phyloP scores from a whole-genome alignment of 768 basidiomycete species.

The Calocera viscosa region DNA sequence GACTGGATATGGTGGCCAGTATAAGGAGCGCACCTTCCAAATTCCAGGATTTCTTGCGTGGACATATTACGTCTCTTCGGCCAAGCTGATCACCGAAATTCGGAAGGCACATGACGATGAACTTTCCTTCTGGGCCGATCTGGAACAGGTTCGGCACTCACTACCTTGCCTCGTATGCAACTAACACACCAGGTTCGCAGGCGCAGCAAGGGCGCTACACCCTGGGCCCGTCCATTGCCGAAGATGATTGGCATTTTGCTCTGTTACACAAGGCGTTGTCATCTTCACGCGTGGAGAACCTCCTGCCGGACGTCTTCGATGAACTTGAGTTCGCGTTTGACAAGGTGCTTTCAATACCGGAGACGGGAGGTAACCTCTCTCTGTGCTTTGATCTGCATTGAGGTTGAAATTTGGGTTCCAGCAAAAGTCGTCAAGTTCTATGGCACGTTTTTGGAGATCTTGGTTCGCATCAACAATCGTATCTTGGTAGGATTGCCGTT shows the following conservation, averaged over 20 bases:
- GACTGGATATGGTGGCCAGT: neutral
- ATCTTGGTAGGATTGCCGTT: conserved; percentile 37
- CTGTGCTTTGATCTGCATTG: neutral
- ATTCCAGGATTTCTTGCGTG: neutral
- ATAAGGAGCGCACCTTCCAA: neutral
- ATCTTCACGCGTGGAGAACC: neutral
- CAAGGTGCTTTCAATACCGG: conserved; percentile 4
- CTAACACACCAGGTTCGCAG: neutral
- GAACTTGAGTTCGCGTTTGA: conserved; percentile 11
- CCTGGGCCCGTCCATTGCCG: neutral
- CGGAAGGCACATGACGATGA: conserved; percentile 32
- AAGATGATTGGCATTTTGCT: neutral
- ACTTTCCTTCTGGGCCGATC: conserved; percentile 28
- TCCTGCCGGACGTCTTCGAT: conserved; percentile 13
- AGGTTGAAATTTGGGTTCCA: conserved; percentile 12
- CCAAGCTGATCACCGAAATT: conserved; percentile 37
- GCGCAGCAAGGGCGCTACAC: neutral
- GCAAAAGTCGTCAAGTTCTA: conserved; percentile 21
- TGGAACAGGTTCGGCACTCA: conserved; percentile 27
- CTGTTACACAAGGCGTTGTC: neutral
- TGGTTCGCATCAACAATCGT: conserved; percentile 32
- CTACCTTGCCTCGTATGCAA: neutral
- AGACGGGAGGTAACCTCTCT: conserved; percentile 7
- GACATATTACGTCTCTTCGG: neutral
- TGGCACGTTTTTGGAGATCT: conserved; percentile 21